Conservation (phyloP, 345 rosid species). For the Eucalyptus shirleyi region DNA sequence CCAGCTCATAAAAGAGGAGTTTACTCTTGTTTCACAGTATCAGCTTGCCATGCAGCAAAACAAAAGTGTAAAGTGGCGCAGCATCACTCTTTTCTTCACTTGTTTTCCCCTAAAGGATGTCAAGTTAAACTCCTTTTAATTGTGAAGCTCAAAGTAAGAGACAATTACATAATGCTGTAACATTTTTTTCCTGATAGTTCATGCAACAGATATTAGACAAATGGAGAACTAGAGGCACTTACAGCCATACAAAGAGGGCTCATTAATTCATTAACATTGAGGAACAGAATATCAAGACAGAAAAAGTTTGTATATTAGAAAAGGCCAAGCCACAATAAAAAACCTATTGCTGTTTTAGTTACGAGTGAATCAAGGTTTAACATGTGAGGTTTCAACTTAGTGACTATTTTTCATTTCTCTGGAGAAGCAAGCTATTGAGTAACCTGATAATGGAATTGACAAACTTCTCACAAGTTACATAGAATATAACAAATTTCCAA, state of each 20-base stretch:
- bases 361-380: neutral
- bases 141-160: neutral
- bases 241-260: neutral
- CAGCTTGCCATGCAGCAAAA: neutral
- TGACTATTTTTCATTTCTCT: neutral
- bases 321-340: neutral
- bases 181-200: neutral
- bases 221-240: neutral
- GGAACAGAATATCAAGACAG: neutral
- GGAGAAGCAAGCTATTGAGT: neutral
- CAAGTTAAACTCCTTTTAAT: neutral
- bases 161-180: neutral
- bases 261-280: neutral
- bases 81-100: neutral
- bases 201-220: neutral
- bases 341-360: neutral
- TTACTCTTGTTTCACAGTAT: neutral
- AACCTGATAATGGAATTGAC: neutral
- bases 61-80: neutral
- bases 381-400: neutral
- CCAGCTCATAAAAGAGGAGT: neutral
- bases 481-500: neutral
- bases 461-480: neutral
- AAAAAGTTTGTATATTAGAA: neutral
- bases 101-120: neutral